Conservation (phyloP, 116 monocot species). For the Thalassia testudinum region DNA sequence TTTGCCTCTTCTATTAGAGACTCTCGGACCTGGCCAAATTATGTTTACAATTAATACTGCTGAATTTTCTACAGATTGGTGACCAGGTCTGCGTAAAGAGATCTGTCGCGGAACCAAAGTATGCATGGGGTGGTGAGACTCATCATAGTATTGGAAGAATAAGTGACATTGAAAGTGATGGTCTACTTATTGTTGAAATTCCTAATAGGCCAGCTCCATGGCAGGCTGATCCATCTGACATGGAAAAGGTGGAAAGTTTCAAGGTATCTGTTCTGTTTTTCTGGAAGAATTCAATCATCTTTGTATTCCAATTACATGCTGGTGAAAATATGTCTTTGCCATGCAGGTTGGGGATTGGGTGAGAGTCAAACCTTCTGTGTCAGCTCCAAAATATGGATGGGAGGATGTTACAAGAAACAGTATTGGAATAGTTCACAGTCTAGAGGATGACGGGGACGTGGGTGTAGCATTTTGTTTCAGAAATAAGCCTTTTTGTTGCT, state of each 20-base stretch:
- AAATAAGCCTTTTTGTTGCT: constrained; percentile 69
- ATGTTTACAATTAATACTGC: not conserved
- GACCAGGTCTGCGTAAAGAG: constrained; percentile 94
- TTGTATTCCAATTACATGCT: too few relatives aligned
- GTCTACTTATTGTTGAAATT: constrained; percentile 72
- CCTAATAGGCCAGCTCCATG: constrained; percentile 59
- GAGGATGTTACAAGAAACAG: constrained; percentile 87
- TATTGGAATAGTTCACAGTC: constrained; percentile 80
- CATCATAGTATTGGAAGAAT: constrained; percentile 97
- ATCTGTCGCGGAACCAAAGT: constrained; percentile 94
- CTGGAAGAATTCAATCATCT: not conserved
- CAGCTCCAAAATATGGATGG: constrained; percentile 98
- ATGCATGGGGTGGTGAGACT: constrained; percentile 97
- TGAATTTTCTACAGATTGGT: constrained; percentile 47
- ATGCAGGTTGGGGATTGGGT: constrained; percentile 83
- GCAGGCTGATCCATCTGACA: constrained; percentile 99
- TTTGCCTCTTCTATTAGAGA: not conserved
- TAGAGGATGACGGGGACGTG: constrained; percentile 88
- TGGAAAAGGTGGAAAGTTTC: constrained; percentile 93
- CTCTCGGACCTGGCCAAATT: not conserved
- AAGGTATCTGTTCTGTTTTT: constrained; percentile 30
- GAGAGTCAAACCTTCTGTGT: constrained; percentile 77
- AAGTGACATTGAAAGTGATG: constrained; percentile 76
- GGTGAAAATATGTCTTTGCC: constrained; percentile 38
- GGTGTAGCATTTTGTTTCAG: constrained; percentile 82